Percentiles rank a stretch among this genome's conserved stretches.
Evolutionary conservation across 768 basidiomycete species (phyloP).

Genomic region (Leccinum aurantiacum): DNA sequence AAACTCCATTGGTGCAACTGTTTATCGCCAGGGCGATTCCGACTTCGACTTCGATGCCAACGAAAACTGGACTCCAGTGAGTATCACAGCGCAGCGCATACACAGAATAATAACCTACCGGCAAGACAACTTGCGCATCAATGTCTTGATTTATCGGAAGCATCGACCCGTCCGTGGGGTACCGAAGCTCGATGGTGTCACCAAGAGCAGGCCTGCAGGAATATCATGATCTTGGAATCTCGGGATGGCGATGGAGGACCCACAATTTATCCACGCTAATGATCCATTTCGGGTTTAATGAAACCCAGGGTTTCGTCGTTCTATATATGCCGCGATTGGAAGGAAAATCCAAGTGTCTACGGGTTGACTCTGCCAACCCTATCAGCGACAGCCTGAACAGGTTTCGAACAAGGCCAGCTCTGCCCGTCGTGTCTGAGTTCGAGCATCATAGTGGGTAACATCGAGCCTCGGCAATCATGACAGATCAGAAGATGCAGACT

Average conservation of each 20-base stretch:
- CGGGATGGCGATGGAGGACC: not conserved
- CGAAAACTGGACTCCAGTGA: slow-evolving; percentile 13
- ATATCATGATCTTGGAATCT: slow-evolving; percentile 7
- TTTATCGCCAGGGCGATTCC: slow-evolving; percentile 22
- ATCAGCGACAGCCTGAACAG: not conserved
- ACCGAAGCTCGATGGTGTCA: slow-evolving; percentile 22
- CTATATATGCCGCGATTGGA: not conserved
- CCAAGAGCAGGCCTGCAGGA: slow-evolving; percentile 4
- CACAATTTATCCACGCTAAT: not conserved
- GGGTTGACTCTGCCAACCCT: not conserved
- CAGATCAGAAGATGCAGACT: not conserved
- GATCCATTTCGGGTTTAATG: not conserved
- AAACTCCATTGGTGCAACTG: slow-evolving; percentile 16
- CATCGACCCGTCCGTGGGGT: slow-evolving; percentile 20
- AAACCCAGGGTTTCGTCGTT: not conserved
- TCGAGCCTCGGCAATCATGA: not conserved
- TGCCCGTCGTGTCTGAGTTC: slow-evolving; percentile 6
- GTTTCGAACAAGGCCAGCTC: slow-evolving; percentile 8
- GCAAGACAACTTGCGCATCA: slow-evolving; percentile 19
- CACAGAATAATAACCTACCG: slow-evolving; percentile 3
- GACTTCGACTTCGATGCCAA: slow-evolving; percentile 18
- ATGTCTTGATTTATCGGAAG: slow-evolving; percentile 18
- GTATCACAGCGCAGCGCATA: not conserved
- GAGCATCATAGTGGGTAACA: not conserved
- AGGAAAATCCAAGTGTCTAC: not conserved